Conservation (phyloP, 495 filamentous ascomycete species). For the Xylaria curta region DNA sequence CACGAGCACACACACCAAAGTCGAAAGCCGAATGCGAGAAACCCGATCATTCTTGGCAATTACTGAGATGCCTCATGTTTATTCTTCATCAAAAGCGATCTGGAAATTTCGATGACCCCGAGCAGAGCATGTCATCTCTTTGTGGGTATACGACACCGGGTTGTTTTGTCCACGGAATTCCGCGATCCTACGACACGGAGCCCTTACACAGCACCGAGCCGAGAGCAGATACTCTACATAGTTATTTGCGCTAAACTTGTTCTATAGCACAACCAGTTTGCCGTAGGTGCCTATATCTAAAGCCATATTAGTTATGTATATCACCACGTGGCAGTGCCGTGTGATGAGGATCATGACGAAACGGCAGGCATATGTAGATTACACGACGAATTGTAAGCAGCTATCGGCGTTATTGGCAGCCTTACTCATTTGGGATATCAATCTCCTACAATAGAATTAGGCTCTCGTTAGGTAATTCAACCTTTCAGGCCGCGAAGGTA, state of each 20-base stretch:
- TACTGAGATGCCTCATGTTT: neutral
- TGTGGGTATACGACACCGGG: neutral
- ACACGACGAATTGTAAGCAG: neutral
- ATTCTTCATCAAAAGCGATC: neutral
- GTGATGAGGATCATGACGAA: neutral
- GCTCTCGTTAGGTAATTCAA: neutral
- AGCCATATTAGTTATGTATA: neutral
- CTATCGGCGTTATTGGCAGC: neutral
- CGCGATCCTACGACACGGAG: slow-evolving; percentile 1
- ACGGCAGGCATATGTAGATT: neutral
- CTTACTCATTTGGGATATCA: neutral
- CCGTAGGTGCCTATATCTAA: neutral
- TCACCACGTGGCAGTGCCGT: slow-evolving; percentile 7
- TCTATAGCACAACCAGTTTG: neutral
- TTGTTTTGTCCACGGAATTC: neutral
- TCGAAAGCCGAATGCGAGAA: slow-evolving; percentile 6
- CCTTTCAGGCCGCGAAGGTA: neutral
- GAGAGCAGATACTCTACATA: neutral
- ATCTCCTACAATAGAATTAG: neutral
- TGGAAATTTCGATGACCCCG: too few relatives aligned
- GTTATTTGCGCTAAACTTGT: neutral
- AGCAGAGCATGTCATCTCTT: neutral
- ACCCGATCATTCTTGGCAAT: neutral
- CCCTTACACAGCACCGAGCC: slow-evolving; percentile 3
- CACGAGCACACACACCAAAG: neutral